Base-by-base conservation (phyloP, 2,329 filamentous ascomycete genomes). In the Fusarium verrucosum region DNA sequence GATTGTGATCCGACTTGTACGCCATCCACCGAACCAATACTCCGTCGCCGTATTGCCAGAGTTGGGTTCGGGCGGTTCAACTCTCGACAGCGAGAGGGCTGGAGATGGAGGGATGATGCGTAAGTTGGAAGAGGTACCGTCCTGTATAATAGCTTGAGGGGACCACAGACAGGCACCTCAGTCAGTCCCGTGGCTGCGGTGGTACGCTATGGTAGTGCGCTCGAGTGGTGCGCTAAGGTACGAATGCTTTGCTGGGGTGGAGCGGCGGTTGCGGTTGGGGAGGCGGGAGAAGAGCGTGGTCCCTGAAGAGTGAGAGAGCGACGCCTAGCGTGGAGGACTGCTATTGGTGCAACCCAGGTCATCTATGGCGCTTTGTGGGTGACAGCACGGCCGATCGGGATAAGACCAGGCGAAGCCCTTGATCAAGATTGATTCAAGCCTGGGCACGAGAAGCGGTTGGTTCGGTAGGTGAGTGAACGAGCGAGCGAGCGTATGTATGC, bases 271-370 rank as follows among this genome's bases (percentile, higher is more conserved):
- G 36, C 19, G 49, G 50, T 62, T 70, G 62, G 52, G 63, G 58
- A 62, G 54, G 32, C 37, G 61, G 62, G 47, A 66, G 50, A 46
- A 46, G 46, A 43, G 53, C 50, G 62, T 58, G 60, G 65, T 70
- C 57, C 66, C 62, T 67, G 65, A 8, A 23, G 5, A 5, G 23
- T 23, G 37, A 62, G 58, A 66, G 62, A 45, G 50, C 56, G 66
- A 61, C 56, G 55, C 55, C 58, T 69, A 68, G 74, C 74, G 74
- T 76, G 74, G 72, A 71, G 52, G 66, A 38, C 60, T 56, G 52
- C 68, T 70, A 76, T 76, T 76, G 74, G 74, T 67, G 62, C 58
- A 60, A 67, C 53, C 50, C 22, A 36, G 52, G 41, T 62, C 53
- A 50, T 36, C 50, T 49, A 66, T 55, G 53, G 53, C n/a, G n/a